Percentiles rank a stretch among this genome's conserved stretches.
Evolutionary conservation across 106 monocot species (phyloP).

Genomic region (Posidonia australis): DNA sequence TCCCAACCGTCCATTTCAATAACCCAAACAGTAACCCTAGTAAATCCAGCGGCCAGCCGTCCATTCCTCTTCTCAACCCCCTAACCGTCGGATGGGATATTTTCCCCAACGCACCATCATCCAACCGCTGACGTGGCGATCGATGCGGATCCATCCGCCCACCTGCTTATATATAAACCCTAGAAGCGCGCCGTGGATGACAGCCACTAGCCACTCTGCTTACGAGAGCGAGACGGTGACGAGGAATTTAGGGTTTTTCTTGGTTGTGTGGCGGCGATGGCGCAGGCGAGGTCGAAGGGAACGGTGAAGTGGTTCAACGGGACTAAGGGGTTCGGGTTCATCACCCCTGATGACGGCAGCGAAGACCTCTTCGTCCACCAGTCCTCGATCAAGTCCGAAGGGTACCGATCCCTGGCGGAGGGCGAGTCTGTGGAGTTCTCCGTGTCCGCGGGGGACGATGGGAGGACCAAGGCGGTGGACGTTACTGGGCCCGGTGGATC

Average conservation of each 20-base stretch:
- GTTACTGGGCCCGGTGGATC: constrained; percentile 22
- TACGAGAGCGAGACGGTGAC: not conserved
- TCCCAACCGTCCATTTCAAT: not conserved
- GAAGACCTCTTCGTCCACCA: constrained; percentile 45
- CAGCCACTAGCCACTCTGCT: too few relatives aligned
- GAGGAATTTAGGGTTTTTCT: not conserved
- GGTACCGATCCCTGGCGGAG: constrained; percentile 28
- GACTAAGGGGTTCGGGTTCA: constrained; percentile 42
- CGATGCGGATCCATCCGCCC: constrained; percentile 1
- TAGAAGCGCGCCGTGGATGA: not conserved
- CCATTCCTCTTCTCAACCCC: too few relatives aligned
- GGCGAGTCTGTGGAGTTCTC: constrained; percentile 33
- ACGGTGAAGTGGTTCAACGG: constrained; percentile 39
- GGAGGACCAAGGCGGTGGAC: constrained; percentile 36
- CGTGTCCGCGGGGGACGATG: constrained; percentile 24
- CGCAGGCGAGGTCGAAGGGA: constrained; percentile 18
- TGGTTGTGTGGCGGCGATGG: constrained; percentile 1
- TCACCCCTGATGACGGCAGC: constrained; percentile 24
- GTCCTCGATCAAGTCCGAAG: constrained; percentile 34
- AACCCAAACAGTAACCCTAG: not conserved
- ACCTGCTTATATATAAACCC: not conserved
- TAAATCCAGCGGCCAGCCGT: not conserved
- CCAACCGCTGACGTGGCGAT: not conserved
- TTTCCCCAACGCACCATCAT: not conserved
- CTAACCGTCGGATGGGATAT: constrained; percentile 4